Conservation (phyloP, 495 filamentous ascomycete species). For the Aspergillus conjunctus region DNA sequence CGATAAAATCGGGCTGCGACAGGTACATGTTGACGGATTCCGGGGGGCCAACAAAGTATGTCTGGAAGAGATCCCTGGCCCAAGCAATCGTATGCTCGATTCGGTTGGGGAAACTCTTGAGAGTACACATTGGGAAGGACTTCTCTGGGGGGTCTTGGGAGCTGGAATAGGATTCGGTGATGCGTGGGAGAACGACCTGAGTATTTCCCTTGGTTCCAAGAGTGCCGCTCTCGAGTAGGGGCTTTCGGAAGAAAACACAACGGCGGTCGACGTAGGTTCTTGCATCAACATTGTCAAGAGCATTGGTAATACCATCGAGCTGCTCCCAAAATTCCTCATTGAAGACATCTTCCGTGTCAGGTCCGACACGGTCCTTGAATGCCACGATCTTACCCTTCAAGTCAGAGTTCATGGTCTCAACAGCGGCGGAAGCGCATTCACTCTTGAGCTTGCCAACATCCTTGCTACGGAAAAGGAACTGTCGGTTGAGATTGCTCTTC, state of each 20-base stretch:
- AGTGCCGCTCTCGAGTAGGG: conserved; percentile 93
- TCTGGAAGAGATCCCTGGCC: conserved; percentile 93
- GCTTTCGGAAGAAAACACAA: conserved; percentile 98
- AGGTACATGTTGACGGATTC: conserved; percentile 96
- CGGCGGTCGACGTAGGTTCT: conserved; percentile 96
- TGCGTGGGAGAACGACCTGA: conserved; percentile 84
- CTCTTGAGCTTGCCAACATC: conserved; percentile 98
- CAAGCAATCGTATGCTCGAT: conserved; percentile 99
- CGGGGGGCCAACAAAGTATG: conserved; percentile 87
- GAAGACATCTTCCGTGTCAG: conserved; percentile 93
- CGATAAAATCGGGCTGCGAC: conserved; percentile 86
- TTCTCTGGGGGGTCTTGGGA: conserved; percentile 98
- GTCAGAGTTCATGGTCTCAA: conserved; percentile 93
- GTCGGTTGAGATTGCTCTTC: conserved; percentile 97
- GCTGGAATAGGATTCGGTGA: conserved; percentile 98
- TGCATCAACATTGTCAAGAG: conserved; percentile 96
- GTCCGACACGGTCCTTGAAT: conserved; percentile 85
- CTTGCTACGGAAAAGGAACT: conserved; percentile 92
- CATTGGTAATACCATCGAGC: conserved; percentile 94
- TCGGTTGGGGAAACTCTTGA: conserved; percentile 96
- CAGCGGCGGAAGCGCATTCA: conserved; percentile 86
- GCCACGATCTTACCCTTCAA: conserved; percentile 80
- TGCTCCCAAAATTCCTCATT: conserved; percentile 90
- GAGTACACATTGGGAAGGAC: conserved; percentile 98
- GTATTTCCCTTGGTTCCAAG: conserved; percentile 98